phyloP scores from a whole-genome alignment of 2,329 filamentous ascomycete species.

The Colletotrichum abscissum region DNA sequence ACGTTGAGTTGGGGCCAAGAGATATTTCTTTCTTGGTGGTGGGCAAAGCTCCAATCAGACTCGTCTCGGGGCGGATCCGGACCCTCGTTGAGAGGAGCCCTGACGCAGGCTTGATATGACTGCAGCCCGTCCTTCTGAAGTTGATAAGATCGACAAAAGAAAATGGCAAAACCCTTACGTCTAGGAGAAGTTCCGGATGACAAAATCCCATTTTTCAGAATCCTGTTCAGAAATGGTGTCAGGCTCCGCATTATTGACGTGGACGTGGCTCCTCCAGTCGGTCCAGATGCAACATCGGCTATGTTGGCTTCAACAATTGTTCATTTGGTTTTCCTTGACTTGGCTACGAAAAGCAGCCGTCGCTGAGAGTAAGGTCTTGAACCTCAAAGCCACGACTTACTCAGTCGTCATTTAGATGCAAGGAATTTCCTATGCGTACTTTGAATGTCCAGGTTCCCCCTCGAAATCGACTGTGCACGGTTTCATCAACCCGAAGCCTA shows the following conservation, averaged over 20 bases:
- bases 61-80: background rate
- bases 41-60: constrained; percentile 1
- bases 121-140: background rate
- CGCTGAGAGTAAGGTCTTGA: constrained; percentile 10
- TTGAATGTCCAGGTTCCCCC: background rate
- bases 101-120: background rate
- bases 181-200: background rate
- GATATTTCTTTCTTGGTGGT: background rate
- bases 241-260: background rate
- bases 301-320: background rate
- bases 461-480: constrained; percentile 19
- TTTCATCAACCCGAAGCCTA: constrained; percentile 27
- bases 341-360: constrained; percentile 5
- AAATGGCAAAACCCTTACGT: background rate
- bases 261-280: background rate
- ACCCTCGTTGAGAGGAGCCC: background rate
- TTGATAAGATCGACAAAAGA: background rate
- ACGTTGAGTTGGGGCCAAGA: background rate
- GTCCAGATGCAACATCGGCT: constrained; percentile 15
- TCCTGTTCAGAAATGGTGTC: background rate
- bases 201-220: background rate
- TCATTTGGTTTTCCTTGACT: constrained; percentile 1
- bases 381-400: background rate
- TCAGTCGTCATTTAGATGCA: constrained; percentile 1
- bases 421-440: background rate